Base-by-base conservation (phyloP, 495 filamentous ascomycete species). In the Tricharina praecox region DNA sequence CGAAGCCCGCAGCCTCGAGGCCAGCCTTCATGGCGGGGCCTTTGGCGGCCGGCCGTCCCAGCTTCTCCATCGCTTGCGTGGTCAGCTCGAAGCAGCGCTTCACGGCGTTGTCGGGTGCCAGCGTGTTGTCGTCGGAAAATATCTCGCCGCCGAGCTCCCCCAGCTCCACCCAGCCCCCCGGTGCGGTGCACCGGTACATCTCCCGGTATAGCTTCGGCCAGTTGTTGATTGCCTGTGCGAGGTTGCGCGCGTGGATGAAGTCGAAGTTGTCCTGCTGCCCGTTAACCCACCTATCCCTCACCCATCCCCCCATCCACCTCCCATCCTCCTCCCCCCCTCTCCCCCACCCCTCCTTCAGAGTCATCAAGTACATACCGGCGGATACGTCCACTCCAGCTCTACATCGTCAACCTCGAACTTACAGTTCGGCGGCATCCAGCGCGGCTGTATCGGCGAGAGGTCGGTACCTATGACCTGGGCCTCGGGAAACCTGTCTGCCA, bases 1-100 rank as follows among this genome's bases (percentile, higher is more conserved):
- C 46, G 41, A 72, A 75, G 0, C 71, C 69, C 2, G 63, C 66
- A 4, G 63, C 62, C 37, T 68, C 64, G 49, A 71, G 37, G 37
- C 20, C 15, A 40, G 16, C 37, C 21, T 40, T 40, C 11, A 40
- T 3, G 11, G 37, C 21, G 11, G 10, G 15, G 20, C 21, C 37
- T 20, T 15, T 40, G 37, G 21, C 18, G 16, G 37, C n/a, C 2
- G 13, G 37, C 21, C 37, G 1, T 1, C 37, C 37, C 37, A 40
- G 16, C 1, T 13, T 7, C 37, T 10, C 21, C 37, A 40, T 40
- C 7, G 37, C 37, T 40, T 40, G 13, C 18, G 37, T 21, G 10
- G 16, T 13, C 10, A 40, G 37, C 2, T 40, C 37, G 18, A 21
- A 15, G 7, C 21, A 16, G 10, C 20, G n/a, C 37, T 40, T 40